Conservation (phyloP, 345 rosid genomes). For the Citrus glauca region DNA sequence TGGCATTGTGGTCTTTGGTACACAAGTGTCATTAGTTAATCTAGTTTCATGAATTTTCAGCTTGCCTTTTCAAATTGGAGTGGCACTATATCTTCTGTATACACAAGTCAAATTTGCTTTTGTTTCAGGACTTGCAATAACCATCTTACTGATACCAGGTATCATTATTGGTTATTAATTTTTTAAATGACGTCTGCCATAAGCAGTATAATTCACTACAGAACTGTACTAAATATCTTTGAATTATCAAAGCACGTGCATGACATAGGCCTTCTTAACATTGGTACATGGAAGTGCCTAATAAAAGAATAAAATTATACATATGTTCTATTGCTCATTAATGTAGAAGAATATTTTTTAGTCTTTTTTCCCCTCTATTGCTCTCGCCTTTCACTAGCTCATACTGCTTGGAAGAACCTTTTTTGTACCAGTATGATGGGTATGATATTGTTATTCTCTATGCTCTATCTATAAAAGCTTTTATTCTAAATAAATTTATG, state of each 20-base stretch:
- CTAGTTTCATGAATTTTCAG: slow-evolving; percentile 42
- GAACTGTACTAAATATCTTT: background rate
- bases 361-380: background rate
- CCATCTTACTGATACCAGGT: slow-evolving; percentile 84
- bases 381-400: background rate
- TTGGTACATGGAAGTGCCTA: background rate
- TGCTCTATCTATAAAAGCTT: background rate
- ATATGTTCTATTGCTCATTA: background rate
- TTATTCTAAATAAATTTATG: background rate
- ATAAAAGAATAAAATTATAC: background rate
- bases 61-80: slow-evolving; percentile 90
- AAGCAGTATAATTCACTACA: background rate
- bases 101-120: slow-evolving; percentile 92
- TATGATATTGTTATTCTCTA: background rate
- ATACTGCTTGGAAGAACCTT: background rate
- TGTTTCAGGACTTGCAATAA: slow-evolving; percentile 76
- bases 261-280: background rate
- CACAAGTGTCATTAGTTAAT: background rate
- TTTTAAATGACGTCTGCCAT: background rate
- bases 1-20: background rate
- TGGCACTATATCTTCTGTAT: slow-evolving; percentile 78
- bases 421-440: background rate
- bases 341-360: background rate
- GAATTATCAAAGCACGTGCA: background rate
- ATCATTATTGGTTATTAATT: slow-evolving; percentile 9